Evolutionary conservation across 2,329 filamentous ascomycete genomes (phyloP).

Genomic region (Diaporthe amygdali): DNA sequence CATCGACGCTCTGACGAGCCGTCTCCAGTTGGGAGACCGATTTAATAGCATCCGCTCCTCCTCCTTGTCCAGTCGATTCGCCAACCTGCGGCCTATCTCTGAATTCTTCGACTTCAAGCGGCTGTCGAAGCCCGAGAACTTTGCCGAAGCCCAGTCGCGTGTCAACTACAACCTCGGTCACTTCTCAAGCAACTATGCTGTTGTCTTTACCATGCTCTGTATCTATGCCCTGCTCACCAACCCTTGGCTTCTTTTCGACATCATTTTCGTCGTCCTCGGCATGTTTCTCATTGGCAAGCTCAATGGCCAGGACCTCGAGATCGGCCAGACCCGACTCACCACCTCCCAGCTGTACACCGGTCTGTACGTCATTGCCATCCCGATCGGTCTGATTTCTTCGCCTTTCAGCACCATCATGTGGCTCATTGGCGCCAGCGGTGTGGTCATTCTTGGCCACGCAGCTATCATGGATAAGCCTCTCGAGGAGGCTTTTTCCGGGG

Average conservation of each 20-base stretch:
- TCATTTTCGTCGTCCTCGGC: constrained; percentile 83
- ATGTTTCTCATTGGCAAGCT: constrained; percentile 93
- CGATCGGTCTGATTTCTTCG: constrained; percentile 83
- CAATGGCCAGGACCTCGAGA: constrained; percentile 83
- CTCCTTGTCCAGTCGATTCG: constrained; percentile 80
- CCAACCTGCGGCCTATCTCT: constrained; percentile 87
- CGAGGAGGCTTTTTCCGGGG: constrained; percentile 99
- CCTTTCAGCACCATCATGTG: constrained; percentile 87
- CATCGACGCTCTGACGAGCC: constrained; percentile 87
- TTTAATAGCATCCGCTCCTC: constrained; percentile 84
- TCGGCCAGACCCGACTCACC: constrained; percentile 82
- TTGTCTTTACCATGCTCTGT: constrained; percentile 91
- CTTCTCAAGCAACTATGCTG: constrained; percentile 98
- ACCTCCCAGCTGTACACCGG: constrained; percentile 94
- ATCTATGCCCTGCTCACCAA: constrained; percentile 96
- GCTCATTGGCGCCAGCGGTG: constrained; percentile 94
- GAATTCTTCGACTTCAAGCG: constrained; percentile 98
- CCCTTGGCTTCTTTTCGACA: constrained; percentile 85
- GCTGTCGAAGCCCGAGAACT: constrained; percentile 91
- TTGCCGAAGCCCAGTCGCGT: constrained; percentile 85
- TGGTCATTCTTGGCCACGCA: constrained; percentile 93
- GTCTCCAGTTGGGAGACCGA: constrained; percentile 84
- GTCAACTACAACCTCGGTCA: constrained; percentile 97
- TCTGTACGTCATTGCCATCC: constrained; percentile 81
- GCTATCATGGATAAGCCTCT: constrained; percentile 97